These are phyloP conservation scores for Dendrobium chrysotoxum DNA, from an alignment of 106 monocot species.

Conservation along the genomic window DNA sequence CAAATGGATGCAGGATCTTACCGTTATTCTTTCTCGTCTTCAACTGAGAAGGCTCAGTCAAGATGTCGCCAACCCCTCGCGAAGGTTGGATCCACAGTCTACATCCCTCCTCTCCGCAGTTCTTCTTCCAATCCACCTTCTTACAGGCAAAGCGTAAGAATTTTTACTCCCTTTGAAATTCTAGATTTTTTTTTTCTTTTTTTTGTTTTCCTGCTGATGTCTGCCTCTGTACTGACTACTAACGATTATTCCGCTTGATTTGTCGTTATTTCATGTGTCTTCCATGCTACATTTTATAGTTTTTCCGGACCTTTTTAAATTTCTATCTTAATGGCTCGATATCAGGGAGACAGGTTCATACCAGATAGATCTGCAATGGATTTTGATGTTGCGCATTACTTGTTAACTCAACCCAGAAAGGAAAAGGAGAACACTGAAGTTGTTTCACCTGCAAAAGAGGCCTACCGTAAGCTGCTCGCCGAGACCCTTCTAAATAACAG, in stretches of 20 bases:
- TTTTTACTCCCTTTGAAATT: not conserved
- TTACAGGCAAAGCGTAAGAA: slow-evolving; percentile 31
- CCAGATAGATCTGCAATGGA: slow-evolving; percentile 62
- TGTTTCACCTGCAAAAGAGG: slow-evolving; percentile 42
- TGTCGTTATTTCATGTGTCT: not conserved
- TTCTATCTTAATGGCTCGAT: not conserved
- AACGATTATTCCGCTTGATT: not conserved
- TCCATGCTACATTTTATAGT: not conserved
- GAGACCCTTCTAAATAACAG: slow-evolving; percentile 32
- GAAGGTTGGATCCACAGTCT: slow-evolving; percentile 26
- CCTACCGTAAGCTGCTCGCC: slow-evolving; percentile 42
- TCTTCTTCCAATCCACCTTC: slow-evolving; percentile 9
- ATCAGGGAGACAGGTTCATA: slow-evolving; percentile 59
- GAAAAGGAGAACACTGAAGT: slow-evolving; percentile 36
- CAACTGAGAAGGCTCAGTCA: slow-evolving; percentile 23
- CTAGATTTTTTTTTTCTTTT: not conserved
- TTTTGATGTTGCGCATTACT: slow-evolving; percentile 47
- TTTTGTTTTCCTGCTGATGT: not conserved
- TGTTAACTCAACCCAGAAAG: slow-evolving; percentile 41
- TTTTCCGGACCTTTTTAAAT: not conserved
- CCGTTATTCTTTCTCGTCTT: slow-evolving; percentile 16
- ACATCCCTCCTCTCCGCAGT: slow-evolving; percentile 38
- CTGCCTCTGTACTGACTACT: not conserved
- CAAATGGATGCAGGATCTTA: slow-evolving; percentile 49
- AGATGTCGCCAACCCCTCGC: slow-evolving; percentile 23